Evolutionary conservation across 805 yeast species (phyloP), one percentile per base, ranked within the genome.

Genomic region (Phaffomyces antillensis): DNA sequence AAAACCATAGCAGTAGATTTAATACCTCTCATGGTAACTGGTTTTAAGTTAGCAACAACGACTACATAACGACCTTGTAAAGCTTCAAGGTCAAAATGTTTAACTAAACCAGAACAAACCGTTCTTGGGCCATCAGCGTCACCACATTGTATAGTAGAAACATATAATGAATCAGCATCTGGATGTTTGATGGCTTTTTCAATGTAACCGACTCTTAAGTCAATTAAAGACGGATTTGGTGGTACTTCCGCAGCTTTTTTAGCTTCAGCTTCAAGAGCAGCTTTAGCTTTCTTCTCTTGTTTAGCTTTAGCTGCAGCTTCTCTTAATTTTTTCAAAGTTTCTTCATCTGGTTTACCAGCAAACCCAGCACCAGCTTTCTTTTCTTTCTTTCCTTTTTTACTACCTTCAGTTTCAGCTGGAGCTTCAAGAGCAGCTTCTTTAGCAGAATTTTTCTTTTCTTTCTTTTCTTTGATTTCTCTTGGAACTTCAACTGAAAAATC

Each of bases 51-150:
- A 57, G 97, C 96, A 58, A 93, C 89, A 46, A 84, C 83, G 39
- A 93, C 84, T 41, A 91, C 95, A 58, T 77, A 77, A 66, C 98
- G 83, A 66, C 87, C 79, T 76, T 93, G 99, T 96, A 93, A 84
- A 37, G 85, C 95, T 70, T 93, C 98, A 52, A 95, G 65, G 36
- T 96, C 82, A 62, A 86, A 76, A 68, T 86, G 81, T 56, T 87
- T 87, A 51, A 89, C 97, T 59, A 93, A 75, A 56, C 99, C 99
- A 12, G 96, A 87, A 72, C 99, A 93, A 46, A 93, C 96, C 28
- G 98, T 93, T 74, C 99, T 81, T 61, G 99, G 99, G 48, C 95
- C 95, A 64, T 87, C 96, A 51, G 75, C 90, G 59, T 93, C 99
- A 55, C 99, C 99, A 74, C 86, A 81, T 52, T 95, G 87, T 58